Conservation (phyloP, 116 monocot species). For the Trichopus zeylanicus region DNA sequence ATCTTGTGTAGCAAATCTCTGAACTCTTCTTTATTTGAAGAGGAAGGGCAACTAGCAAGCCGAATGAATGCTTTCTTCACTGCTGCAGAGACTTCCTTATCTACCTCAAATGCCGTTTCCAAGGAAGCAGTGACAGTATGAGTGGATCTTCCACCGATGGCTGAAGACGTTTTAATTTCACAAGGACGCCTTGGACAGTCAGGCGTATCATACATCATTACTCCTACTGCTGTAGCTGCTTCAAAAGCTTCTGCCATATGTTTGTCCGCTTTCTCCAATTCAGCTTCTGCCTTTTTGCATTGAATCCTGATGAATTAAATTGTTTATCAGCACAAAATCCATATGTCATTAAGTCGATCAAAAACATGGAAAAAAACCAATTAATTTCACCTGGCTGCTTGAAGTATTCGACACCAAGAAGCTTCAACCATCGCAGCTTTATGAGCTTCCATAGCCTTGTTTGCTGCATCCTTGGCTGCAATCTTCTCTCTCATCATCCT, state of each 20-base stretch:
- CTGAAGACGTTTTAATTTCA: constrained; percentile 38
- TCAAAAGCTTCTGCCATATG: constrained; percentile 56
- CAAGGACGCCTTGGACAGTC: constrained; percentile 38
- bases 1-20: constrained; percentile 59
- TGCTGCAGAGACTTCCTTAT: constrained; percentile 72
- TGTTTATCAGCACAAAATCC: not conserved
- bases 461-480: constrained; percentile 76
- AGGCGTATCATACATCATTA: constrained; percentile 78
- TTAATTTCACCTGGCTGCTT: constrained; percentile 59
- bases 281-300: constrained; percentile 54
- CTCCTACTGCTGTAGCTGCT: constrained; percentile 58
- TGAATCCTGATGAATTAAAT: constrained; percentile 38
- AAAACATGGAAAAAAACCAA: not conserved
- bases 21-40: constrained; percentile 63
- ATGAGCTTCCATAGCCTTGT: constrained; percentile 61
- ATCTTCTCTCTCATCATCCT: constrained; percentile 81
- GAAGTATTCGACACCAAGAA: constrained; percentile 85
- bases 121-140: constrained; percentile 70
- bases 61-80: constrained; percentile 64
- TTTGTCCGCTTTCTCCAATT: constrained; percentile 50
- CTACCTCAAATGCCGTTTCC: constrained; percentile 77
- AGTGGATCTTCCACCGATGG: constrained; percentile 41
- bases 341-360: not conserved
- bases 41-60: constrained; percentile 36
- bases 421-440: constrained; percentile 89